Evolutionary conservation across 1,284 basidiomycete species (phyloP), one percentile per base, ranked within the genome.

Genomic region (Naganishia cerealis): DNA sequence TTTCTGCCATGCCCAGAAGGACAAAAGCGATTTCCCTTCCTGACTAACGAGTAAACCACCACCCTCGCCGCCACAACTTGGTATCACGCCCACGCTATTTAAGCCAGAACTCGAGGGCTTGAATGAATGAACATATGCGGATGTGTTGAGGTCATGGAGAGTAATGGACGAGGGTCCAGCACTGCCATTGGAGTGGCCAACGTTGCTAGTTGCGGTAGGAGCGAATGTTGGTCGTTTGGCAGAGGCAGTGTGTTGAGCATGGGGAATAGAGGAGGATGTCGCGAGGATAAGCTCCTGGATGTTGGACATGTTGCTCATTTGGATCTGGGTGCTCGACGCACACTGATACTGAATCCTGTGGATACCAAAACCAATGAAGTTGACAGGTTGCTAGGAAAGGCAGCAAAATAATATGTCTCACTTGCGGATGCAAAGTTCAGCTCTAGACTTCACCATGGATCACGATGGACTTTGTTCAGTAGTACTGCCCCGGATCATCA

Each of bases 1-100:
- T 74, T 81, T 81, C 50, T 82, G 81, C 77, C 81, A 82, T 2
- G 79, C 81, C 82, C 82, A 83, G 1, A 82, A 75, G 62, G 80
- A 75, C 2, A 80, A 69, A 8, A 81, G 70, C 0, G 79, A 77
- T 65, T 82, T 81, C 0, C 79, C 79, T 57, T 83, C 81, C 68
- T 83, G 81, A 33, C 26, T 43, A 0, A 81, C 75, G 6, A 79
- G 79, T 56, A 81, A 75, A 2, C 82, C 69, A 0, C 81, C 81
- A 0, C 81, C 81, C 0, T 73, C 57, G 1, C 80, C 80, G 39
- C 77, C 67, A 4, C 65, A 43, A 18, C 76, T 79, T 18, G 71
- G 72, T 1, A 81, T 74, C 53, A 71, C 71, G 0, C 76, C 75
- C 13, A 81, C 71, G 16, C 74, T 77, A 66, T 79, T 71, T 1